phyloP scores from a whole-genome alignment of 805 yeast species.

The Teunomyces kruisii region DNA sequence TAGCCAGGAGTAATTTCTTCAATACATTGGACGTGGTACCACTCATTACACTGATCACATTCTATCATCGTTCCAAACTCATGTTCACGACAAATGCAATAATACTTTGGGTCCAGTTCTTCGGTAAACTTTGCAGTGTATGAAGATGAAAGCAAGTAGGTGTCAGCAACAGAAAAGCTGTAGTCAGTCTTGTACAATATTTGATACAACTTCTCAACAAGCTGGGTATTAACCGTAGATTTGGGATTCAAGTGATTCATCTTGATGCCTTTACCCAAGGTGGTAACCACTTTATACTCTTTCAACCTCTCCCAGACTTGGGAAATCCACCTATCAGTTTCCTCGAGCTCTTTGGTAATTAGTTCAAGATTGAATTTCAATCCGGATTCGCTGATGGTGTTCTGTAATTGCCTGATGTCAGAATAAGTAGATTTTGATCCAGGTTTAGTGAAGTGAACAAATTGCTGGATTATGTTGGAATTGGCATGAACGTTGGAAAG shows the following conservation, averaged over 20 bases:
- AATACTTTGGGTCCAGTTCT: slow-evolving; percentile 22
- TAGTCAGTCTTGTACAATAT: slow-evolving; percentile 20
- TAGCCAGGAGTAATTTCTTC: slow-evolving; percentile 18
- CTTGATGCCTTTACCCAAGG: slow-evolving; percentile 15
- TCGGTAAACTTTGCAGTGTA: slow-evolving; percentile 12
- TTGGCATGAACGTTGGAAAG: slow-evolving; percentile 27
- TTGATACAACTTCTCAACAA: slow-evolving; percentile 19
- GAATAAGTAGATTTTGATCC: slow-evolving; percentile 10
- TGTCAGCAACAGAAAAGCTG: slow-evolving; percentile 31
- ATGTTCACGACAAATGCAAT: slow-evolving; percentile 61
- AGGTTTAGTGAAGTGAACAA: slow-evolving; percentile 8
- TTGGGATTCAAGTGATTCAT: slow-evolving; percentile 16
- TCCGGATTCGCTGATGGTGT: slow-evolving; percentile 20
- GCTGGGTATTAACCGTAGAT: slow-evolving; percentile 16
- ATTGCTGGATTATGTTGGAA: slow-evolving; percentile 16
- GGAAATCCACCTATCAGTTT: slow-evolving; percentile 25
- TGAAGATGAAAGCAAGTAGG: slow-evolving; percentile 25
- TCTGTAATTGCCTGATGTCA: slow-evolving; percentile 24
- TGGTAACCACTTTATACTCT: slow-evolving; percentile 15
- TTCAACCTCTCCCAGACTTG: slow-evolving; percentile 15
- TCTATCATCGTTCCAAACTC: slow-evolving; percentile 67
- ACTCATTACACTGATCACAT: slow-evolving; percentile 68
- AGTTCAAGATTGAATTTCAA: slow-evolving; percentile 15
- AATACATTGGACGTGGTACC: slow-evolving; percentile 68
- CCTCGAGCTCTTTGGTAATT: slow-evolving; percentile 14